A percentile compares a stretch with the other conserved stretches of the same genome.
Evolutionary conservation across 345 rosid genomes (phyloP).

Genomic region (Aquilaria sinensis): DNA sequence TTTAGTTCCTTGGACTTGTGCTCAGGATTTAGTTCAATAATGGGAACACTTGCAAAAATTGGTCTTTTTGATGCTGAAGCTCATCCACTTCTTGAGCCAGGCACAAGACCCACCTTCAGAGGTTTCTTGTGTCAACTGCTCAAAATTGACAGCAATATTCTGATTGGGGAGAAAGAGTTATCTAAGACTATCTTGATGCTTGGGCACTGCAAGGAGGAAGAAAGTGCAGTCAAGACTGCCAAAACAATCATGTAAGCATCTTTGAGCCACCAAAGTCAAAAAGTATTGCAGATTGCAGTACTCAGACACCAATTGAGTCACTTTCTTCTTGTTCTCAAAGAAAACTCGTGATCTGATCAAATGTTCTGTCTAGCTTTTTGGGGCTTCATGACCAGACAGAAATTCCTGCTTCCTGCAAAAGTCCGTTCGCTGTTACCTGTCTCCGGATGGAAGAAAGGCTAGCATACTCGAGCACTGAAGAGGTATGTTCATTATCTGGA

Average conservation of each 20-base stretch:
- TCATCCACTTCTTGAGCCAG: constrained; percentile 35
- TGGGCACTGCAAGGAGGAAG: constrained; percentile 55
- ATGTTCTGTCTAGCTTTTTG: constrained; percentile 45
- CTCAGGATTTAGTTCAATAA: constrained; percentile 68
- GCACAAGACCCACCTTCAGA: constrained; percentile 39
- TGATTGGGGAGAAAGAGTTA: constrained; percentile 49
- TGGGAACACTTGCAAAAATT: constrained; percentile 71
- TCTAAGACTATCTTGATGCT: constrained; percentile 44
- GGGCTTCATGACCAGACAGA: constrained; percentile 59
- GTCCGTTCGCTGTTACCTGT: constrained; percentile 58
- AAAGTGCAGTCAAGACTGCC: constrained; percentile 52
- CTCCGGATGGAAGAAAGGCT: constrained; percentile 79
- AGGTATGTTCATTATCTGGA: constrained; percentile 36
- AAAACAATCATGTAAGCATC: constrained; percentile 62
- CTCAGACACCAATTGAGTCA: background rate
- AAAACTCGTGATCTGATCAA: background rate
- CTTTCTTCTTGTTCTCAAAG: constrained; percentile 4
- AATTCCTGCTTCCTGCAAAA: constrained; percentile 56
- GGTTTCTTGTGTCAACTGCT: constrained; percentile 50
- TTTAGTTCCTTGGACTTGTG: background rate
- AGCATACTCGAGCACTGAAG: constrained; percentile 62
- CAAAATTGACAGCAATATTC: constrained; percentile 21
- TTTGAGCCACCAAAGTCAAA: background rate
- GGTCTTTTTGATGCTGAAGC: constrained; percentile 55
- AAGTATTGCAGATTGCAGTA: no score